Evolutionary conservation across 306 rosid species (phyloP).

Genomic region (Casuarina equisetifolia): DNA sequence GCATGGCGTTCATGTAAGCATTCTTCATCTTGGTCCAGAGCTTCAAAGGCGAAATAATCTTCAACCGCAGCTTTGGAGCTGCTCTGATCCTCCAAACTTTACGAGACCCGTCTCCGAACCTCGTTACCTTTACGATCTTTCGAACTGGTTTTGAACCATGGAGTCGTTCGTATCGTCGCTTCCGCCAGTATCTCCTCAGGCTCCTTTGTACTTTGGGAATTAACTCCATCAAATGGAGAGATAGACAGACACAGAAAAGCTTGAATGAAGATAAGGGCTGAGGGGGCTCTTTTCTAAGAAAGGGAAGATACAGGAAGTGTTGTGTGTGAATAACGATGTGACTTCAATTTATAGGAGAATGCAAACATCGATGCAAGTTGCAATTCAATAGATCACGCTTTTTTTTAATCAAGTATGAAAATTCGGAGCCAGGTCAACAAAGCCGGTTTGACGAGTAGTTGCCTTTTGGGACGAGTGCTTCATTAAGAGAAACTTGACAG

Average conservation of each 20-base stretch:
- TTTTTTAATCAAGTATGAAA: not conserved
- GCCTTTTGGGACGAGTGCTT: not conserved
- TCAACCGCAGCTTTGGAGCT: slow-evolving; percentile 37
- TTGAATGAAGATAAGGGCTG: not conserved
- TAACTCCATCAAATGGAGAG: slow-evolving; percentile 35
- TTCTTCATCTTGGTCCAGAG: slow-evolving; percentile 42
- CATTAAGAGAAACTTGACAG: too few relatives aligned
- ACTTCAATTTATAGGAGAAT: too few relatives aligned
- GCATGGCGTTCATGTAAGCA: slow-evolving; percentile 46
- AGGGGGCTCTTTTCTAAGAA: not conserved
- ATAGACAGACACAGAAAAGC: not conserved
- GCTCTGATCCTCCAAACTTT: slow-evolving; percentile 42
- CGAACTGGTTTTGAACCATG: slow-evolving; percentile 1
- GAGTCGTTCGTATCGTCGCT: slow-evolving; percentile 43
- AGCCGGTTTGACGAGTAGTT: not conserved
- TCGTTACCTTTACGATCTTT: slow-evolving; percentile 26
- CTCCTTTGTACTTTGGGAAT: slow-evolving; percentile 32
- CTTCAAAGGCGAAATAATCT: slow-evolving; percentile 46
- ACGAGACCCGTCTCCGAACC: slow-evolving; percentile 30
- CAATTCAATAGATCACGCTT: too few relatives aligned
- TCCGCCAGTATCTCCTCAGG: slow-evolving; percentile 33
- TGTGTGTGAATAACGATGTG: too few relatives aligned
- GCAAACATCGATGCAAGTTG: not conserved
- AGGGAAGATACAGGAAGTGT: not conserved
- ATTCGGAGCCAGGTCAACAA: not conserved